These are phyloP conservation scores for Capsicum rhomboideum DNA, from an alignment of 257 asterid genomes.

Conservation along the genomic window DNA sequence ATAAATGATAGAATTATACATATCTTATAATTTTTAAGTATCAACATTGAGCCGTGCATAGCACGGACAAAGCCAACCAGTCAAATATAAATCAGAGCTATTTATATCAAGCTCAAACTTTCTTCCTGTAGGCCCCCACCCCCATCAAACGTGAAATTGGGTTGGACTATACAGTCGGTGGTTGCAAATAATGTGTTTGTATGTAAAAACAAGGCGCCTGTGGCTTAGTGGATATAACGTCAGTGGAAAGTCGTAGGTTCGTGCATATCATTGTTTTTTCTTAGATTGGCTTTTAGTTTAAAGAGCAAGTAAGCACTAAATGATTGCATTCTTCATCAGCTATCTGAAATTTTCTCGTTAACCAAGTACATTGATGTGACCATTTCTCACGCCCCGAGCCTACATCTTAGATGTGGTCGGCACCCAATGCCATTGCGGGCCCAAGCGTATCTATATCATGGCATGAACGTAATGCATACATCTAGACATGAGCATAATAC, in stretches of 20 bases:
- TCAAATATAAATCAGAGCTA: not conserved
- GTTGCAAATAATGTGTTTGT: not conserved
- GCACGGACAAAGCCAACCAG: too few species aligned
- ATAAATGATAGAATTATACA: too few species aligned
- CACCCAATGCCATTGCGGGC: too few species aligned
- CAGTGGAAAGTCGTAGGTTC: constrained; percentile 33
- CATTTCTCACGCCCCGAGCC: not conserved
- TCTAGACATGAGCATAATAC: too few species aligned
- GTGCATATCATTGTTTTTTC: constrained; percentile 31
- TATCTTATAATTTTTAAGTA: too few species aligned
- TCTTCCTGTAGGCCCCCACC: not conserved
- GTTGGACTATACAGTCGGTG: not conserved
- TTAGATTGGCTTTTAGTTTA: not conserved
- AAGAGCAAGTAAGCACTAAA: not conserved
- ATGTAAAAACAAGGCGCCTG: not conserved
- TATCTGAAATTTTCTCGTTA: not conserved
- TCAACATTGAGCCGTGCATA: too few species aligned
- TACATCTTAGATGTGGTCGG: too few species aligned
- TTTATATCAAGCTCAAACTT: not conserved
- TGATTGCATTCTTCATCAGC: not conserved
- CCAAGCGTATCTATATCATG: too few species aligned
- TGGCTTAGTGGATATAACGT: constrained; percentile 18
- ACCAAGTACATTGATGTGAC: not conserved
- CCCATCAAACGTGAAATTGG: not conserved
- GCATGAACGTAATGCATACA: too few species aligned